Conservation (phyloP, 2,329 filamentous ascomycete genomes). For the Epichloe festucae region DNA sequence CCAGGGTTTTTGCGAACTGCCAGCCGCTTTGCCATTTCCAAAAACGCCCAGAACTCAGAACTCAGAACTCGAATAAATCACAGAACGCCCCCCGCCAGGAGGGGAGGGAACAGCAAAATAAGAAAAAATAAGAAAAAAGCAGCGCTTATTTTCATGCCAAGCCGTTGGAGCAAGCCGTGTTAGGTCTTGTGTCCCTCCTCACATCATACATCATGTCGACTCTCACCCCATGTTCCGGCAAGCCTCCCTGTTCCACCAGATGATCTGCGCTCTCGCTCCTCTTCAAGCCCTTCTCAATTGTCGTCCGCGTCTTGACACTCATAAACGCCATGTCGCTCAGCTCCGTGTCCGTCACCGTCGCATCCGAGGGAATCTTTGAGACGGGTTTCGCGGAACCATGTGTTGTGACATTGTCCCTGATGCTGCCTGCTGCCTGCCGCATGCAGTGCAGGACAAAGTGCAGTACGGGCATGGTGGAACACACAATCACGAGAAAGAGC, state of each 20-base stretch:
- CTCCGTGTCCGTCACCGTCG: constrained; percentile 4
- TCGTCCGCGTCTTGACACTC: constrained; percentile 9
- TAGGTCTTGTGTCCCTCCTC: constrained; percentile 5
- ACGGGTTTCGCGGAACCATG: constrained; percentile 1
- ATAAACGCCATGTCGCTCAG: constrained; percentile 7
- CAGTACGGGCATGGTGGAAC: constrained; percentile 10
- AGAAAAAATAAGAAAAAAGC: too few species aligned
- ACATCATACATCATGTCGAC: constrained; percentile 10
- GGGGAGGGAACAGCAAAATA: too few species aligned
- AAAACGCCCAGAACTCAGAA: too few species aligned
- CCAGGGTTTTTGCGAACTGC: too few species aligned
- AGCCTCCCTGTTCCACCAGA: constrained; percentile 5
- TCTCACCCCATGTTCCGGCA: constrained; percentile 7
- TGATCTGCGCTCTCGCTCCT: constrained; percentile 5
- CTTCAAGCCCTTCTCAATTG: constrained; percentile 4
- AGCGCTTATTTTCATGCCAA: too few species aligned
- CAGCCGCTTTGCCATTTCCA: too few species aligned
- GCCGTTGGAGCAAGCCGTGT: constrained; percentile 3
- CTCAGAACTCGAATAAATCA: too few species aligned
- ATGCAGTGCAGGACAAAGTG: constrained; percentile 8
- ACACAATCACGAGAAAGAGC: constrained; percentile 14
- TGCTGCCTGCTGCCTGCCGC: constrained; percentile 2
- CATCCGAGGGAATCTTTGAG: background rate
- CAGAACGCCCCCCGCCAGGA: too few species aligned
- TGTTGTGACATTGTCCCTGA: constrained; percentile 1